These are phyloP conservation scores for Metschnikowia drakensbergensis DNA, from an alignment of 805 yeast genomes.

Conservation along the genomic window DNA sequence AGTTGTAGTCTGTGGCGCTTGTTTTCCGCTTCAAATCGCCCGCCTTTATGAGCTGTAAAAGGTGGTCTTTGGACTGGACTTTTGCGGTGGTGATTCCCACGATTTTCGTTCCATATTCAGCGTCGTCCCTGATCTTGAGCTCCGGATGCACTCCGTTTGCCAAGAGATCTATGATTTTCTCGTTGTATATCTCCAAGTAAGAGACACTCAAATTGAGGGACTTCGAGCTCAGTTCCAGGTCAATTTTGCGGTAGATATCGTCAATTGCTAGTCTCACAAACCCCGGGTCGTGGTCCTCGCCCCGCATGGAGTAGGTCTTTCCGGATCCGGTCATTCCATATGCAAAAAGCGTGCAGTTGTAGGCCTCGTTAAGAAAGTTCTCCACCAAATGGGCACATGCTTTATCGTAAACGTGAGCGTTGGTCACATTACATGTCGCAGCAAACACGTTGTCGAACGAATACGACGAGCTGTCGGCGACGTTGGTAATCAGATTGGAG, in stretches of 20 bases:
- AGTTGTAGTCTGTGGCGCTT: slow-evolving; percentile 84
- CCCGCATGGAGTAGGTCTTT: slow-evolving; percentile 84
- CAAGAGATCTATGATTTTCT: slow-evolving; percentile 64
- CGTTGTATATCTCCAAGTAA: slow-evolving; percentile 85
- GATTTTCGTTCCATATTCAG: slow-evolving; percentile 66
- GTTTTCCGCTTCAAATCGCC: slow-evolving; percentile 80
- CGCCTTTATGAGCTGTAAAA: slow-evolving; percentile 52
- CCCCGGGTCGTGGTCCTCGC: slow-evolving; percentile 60
- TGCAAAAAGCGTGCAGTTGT: slow-evolving; percentile 85
- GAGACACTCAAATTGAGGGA: slow-evolving; percentile 55
- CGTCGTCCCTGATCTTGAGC: slow-evolving; percentile 74
- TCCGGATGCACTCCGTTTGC: slow-evolving; percentile 39
- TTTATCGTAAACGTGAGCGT: slow-evolving; percentile 56
- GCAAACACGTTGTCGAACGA: slow-evolving; percentile 76
- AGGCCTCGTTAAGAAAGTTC: slow-evolving; percentile 62
- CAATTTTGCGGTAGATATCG: slow-evolving; percentile 52
- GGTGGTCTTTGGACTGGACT: slow-evolving; percentile 55
- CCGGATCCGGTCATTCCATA: slow-evolving; percentile 96
- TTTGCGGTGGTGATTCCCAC: slow-evolving; percentile 65
- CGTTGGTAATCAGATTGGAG: slow-evolving; percentile 40
- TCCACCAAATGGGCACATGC: slow-evolving; percentile 52
- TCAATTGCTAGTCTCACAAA: slow-evolving; percentile 65
- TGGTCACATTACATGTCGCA: slow-evolving; percentile 42
- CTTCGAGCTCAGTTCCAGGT: slow-evolving; percentile 19
- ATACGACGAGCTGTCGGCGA: slow-evolving; percentile 58